phyloP scores from a whole-genome alignment of 2,329 filamentous ascomycete genomes.

The Neoascochyta sp. region DNA sequence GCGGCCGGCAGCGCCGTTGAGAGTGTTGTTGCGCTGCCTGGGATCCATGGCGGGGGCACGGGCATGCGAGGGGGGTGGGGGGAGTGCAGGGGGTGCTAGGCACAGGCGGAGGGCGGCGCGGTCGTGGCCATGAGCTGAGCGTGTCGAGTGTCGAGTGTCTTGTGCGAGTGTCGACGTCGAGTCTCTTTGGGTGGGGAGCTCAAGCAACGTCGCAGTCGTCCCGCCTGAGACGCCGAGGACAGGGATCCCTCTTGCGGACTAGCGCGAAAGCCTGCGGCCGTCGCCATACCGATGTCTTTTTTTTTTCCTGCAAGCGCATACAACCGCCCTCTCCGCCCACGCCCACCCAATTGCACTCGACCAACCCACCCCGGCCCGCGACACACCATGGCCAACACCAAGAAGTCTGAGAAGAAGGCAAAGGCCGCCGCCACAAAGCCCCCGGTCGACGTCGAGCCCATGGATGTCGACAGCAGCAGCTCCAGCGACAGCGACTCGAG shows the following conservation, averaged over 20 bases:
- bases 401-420: slow-evolving; percentile 24
- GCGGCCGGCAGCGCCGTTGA: slow-evolving; percentile 25
- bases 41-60: slow-evolving; percentile 30
- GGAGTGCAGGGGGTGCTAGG: slow-evolving; percentile 6
- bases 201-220: too few relatives aligned
- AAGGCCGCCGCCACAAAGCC: slow-evolving; percentile 25
- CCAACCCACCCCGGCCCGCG: slow-evolving; percentile 1
- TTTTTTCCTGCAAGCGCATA: slow-evolving; percentile 15
- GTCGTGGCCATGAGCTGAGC: slow-evolving; percentile 20
- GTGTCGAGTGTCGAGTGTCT: too few relatives aligned
- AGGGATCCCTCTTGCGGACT: slow-evolving; percentile 10
- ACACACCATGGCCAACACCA: slow-evolving; percentile 23
- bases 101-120: slow-evolving; percentile 12
- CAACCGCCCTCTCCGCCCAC: slow-evolving; percentile 5
- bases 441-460: slow-evolving; percentile 16
- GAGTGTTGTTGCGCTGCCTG: slow-evolving; percentile 30
- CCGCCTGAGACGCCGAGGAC: too few relatives aligned
- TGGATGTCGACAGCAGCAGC: slow-evolving; percentile 29
- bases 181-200: slow-evolving; percentile 15
- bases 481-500: slow-evolving; percentile 20
- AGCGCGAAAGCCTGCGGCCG: slow-evolving; percentile 12
- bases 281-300: slow-evolving; percentile 10
- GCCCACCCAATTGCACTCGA: slow-evolving; percentile 1
- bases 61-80: not conserved
- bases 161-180: slow-evolving; percentile 14